Evolutionary conservation across 75 land plant species (phyloP).

Genomic region (Selaginella moellendorffii): DNA sequence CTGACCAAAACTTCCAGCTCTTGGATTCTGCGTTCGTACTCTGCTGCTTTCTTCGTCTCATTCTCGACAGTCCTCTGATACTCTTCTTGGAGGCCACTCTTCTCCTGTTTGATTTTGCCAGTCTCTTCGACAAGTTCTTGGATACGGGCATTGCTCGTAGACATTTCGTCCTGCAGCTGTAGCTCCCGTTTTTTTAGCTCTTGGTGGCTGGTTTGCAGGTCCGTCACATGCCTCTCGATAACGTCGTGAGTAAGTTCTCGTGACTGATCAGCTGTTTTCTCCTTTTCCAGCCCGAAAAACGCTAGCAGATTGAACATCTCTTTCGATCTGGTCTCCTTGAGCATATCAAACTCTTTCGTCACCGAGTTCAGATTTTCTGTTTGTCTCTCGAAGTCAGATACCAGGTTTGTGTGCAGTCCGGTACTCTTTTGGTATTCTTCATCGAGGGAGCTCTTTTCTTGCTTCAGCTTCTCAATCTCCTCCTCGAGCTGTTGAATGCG

Average conservation of each 20-base stretch:
- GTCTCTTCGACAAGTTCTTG: not conserved
- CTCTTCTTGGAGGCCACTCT: not conserved
- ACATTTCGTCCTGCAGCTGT: not conserved
- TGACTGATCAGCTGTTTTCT: not conserved
- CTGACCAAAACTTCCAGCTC: not conserved
- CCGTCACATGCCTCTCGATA: not conserved
- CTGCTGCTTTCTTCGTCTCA: not conserved
- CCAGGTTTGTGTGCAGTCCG: no score
- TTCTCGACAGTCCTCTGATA: no score
- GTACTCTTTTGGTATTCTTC: no score
- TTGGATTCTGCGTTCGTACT: not conserved
- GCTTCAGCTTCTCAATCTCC: no score
- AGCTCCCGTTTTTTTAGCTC: not conserved
- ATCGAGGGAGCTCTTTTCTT: no score
- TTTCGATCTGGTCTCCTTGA: not conserved
- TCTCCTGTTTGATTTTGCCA: not conserved
- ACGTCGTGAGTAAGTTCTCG: not conserved
- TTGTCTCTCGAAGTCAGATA: no score
- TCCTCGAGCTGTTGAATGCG: no score
- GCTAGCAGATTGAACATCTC: not conserved
- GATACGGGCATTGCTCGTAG: not conserved
- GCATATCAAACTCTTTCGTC: not conserved
- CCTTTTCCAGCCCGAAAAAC: not conserved
- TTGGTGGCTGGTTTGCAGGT: not conserved
- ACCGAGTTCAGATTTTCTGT: no score